phyloP scores from a whole-genome alignment of 148 eudicot genomes.

The Talinum fruticosum region DNA sequence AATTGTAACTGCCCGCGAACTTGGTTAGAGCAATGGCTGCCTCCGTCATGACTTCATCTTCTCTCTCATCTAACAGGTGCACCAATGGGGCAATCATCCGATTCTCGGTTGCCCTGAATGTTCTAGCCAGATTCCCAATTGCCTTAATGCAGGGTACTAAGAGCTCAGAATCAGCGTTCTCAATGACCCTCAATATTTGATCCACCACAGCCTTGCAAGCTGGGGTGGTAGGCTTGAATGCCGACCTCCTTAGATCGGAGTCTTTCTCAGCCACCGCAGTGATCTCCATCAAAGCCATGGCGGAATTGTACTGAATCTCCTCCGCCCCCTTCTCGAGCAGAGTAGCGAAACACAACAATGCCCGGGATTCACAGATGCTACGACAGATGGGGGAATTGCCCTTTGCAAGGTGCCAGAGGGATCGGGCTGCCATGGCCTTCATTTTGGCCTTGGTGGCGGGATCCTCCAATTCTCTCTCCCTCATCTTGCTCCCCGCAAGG shows the following conservation, averaged over 20 bases:
- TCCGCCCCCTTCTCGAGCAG: conserved; percentile 70
- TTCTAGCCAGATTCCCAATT: conserved; percentile 77
- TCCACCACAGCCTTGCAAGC: conserved; percentile 91
- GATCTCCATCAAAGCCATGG: conserved; percentile 94
- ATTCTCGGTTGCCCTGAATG: conserved; percentile 85
- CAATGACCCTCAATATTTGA: conserved; percentile 57
- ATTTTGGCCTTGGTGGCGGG: conserved; percentile 63
- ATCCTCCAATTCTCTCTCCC: conserved; percentile 61
- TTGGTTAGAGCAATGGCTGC: conserved; percentile 67
- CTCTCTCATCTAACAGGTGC: conserved; percentile 66
- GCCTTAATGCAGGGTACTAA: conserved; percentile 71
- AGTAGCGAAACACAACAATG: conserved; percentile 76
- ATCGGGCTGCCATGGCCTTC: conserved; percentile 91
- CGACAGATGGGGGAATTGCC: conserved; percentile 70
- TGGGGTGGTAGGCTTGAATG: conserved; percentile 86
- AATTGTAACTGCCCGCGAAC: conserved; percentile 67
- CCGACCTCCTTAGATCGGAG: conserved; percentile 73
- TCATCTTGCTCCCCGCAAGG: conserved; percentile 21
- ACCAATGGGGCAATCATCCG: conserved; percentile 83
- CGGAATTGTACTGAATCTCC: conserved; percentile 70
- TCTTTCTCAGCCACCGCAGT: conserved; percentile 88
- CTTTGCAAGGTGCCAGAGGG: conserved; percentile 70
- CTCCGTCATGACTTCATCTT: conserved; percentile 60
- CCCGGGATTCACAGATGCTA: conserved; percentile 82
- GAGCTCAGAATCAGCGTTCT: conserved; percentile 54